Conservation (phyloP, 306 rosid species). For the Prunus campanulata region DNA sequence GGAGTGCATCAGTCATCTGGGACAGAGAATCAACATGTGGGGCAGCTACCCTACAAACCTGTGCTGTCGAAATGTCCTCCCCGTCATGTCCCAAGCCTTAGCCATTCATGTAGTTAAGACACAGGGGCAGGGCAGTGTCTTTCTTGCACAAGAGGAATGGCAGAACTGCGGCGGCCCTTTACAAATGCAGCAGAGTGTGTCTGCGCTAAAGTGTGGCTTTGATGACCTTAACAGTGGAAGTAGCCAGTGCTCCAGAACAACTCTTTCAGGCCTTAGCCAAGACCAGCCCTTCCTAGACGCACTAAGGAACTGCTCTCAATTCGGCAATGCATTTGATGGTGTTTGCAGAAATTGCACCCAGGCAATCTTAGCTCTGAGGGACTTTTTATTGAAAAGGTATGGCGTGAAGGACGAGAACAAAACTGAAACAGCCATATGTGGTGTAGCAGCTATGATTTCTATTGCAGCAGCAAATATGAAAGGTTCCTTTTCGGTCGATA, state of each 20-base stretch:
- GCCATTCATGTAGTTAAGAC: slow-evolving; percentile 15
- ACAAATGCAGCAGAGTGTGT: slow-evolving; percentile 22
- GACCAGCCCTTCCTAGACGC: slow-evolving; percentile 26
- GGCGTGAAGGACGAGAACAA: background rate
- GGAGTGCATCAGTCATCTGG: slow-evolving; percentile 32
- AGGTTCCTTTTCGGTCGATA: slow-evolving; percentile 12
- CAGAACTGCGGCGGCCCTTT: slow-evolving; percentile 29
- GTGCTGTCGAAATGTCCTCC: slow-evolving; percentile 66
- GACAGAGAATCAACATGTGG: slow-evolving; percentile 39
- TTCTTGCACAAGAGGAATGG: slow-evolving; percentile 36
- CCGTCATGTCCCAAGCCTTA: slow-evolving; percentile 42
- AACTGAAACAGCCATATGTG: slow-evolving; percentile 43
- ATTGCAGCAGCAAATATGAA: slow-evolving; percentile 35
- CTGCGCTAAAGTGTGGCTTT: slow-evolving; percentile 40
- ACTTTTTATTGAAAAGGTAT: background rate
- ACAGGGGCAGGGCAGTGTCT: background rate
- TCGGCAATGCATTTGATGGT: slow-evolving; percentile 13
- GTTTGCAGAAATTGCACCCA: slow-evolving; percentile 36
- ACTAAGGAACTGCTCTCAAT: slow-evolving; percentile 35
- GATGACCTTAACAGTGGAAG: slow-evolving; percentile 20
- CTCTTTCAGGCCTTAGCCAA: slow-evolving; percentile 5
- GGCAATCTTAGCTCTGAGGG: slow-evolving; percentile 30
- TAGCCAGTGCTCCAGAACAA: slow-evolving; percentile 25
- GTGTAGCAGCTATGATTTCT: slow-evolving; percentile 50
- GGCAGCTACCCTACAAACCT: slow-evolving; percentile 34